Evolutionary conservation across 2,329 filamentous ascomycete species (phyloP).

Genomic region (Calonectria hongkongensis): DNA sequence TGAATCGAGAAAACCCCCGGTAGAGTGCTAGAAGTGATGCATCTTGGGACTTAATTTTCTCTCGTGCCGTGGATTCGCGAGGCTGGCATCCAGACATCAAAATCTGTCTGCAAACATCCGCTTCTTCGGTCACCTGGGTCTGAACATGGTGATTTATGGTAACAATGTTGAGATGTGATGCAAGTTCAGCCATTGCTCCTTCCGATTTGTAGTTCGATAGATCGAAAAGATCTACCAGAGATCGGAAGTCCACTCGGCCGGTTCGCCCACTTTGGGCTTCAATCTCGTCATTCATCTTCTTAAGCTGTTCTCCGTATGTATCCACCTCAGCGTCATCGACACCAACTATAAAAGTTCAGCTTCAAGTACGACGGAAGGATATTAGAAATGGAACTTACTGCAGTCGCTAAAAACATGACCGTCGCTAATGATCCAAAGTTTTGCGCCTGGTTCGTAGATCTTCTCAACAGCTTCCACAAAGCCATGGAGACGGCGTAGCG

Average conservation of each 20-base stretch:
- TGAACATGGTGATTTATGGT: slow-evolving; percentile 4
- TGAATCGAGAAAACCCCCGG: slow-evolving; percentile 13
- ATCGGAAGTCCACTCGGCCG: slow-evolving; percentile 8
- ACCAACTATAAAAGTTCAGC: slow-evolving; percentile 1
- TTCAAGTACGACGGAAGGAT: too few relatives aligned
- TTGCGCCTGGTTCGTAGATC: slow-evolving; percentile 4
- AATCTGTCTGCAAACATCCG: slow-evolving; percentile 9
- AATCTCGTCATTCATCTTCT: slow-evolving; percentile 13
- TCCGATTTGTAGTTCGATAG: not conserved
- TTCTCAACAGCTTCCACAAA: slow-evolving; percentile 12
- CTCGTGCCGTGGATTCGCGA: not conserved
- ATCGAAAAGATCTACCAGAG: not conserved
- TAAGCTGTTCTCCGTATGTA: not conserved
- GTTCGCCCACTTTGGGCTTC: not conserved
- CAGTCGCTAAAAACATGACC: slow-evolving; percentile 16
- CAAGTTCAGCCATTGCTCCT: not conserved
- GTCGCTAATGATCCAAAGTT: slow-evolving; percentile 18
- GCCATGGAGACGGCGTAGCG: not conserved
- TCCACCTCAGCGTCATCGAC: slow-evolving; percentile 8
- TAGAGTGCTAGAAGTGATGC: slow-evolving; percentile 8
- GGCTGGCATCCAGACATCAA: slow-evolving; percentile 4
- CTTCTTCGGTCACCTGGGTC: slow-evolving; percentile 10
- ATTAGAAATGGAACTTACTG: not conserved
- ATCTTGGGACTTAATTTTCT: slow-evolving; percentile 9
- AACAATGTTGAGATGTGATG: not conserved